Evolutionary conservation across 2,329 filamentous ascomycete species (phyloP).

Genomic region (Ceratocystis lukuohia): DNA sequence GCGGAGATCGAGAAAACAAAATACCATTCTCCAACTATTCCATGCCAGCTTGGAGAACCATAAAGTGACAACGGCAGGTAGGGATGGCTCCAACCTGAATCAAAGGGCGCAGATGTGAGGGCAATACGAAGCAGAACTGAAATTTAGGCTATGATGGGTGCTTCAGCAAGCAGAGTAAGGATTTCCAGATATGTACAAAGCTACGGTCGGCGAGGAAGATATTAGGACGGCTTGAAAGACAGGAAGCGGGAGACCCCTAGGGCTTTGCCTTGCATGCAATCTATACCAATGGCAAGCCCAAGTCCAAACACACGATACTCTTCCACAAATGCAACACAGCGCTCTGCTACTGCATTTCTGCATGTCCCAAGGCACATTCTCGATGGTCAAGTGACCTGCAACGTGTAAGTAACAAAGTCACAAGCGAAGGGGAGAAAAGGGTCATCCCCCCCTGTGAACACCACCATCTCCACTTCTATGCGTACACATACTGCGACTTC

Average conservation of each 20-base stretch:
- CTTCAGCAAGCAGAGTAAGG: neutral
- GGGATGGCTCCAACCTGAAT: neutral
- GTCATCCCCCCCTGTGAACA: neutral
- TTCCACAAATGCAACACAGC: neutral
- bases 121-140: neutral
- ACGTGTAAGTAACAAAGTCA: neutral
- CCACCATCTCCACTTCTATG: neutral
- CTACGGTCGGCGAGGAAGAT: too few species aligned
- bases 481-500: neutral
- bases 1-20: neutral
- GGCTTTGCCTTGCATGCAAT: too few species aligned
- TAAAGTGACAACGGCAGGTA: neutral
- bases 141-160: neutral
- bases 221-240: too few species aligned
- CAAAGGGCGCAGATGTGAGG: neutral
- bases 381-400: neutral
- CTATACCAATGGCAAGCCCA: too few species aligned
- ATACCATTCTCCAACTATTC: neutral
- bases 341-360: neutral
- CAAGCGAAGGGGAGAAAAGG: neutral
- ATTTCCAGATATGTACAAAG: neutral
- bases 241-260: too few species aligned
- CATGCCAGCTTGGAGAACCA: neutral
- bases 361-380: neutral
- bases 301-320: neutral